Evolutionary conservation across 805 yeast species (phyloP).

Genomic region (Yarrowia hollandica): DNA sequence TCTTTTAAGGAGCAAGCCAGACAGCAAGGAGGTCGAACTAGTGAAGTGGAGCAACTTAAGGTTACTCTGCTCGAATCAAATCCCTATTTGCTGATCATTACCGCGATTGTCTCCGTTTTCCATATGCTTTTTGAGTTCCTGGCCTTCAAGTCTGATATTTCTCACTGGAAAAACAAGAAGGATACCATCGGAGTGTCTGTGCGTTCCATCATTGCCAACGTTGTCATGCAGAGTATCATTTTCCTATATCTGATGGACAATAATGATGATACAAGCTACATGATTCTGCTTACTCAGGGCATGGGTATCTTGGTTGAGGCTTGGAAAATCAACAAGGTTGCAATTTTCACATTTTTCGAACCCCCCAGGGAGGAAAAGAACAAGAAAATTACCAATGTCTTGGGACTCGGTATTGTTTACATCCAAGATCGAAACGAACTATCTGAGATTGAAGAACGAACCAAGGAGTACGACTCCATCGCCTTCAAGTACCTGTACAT

Average conservation of each 20-base stretch:
- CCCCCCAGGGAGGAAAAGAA: conserved; percentile 5
- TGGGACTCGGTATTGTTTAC: conserved; percentile 13
- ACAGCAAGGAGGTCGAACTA: conserved; percentile 37
- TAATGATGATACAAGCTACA: conserved; percentile 45
- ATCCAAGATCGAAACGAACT: conserved; percentile 43
- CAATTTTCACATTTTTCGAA: conserved; percentile 37
- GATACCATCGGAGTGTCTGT: conserved; percentile 46
- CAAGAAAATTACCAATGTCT: background rate
- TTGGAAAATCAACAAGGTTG: conserved; percentile 47
- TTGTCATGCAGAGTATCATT: conserved; percentile 46
- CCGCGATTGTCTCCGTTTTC: conserved; percentile 42
- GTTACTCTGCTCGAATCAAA: conserved; percentile 45
- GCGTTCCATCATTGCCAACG: conserved; percentile 45
- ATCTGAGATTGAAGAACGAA: conserved; percentile 44
- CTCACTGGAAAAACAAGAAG: conserved; percentile 46
- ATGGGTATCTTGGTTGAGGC: conserved; percentile 46
- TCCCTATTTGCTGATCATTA: conserved; percentile 42
- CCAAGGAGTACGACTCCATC: conserved; percentile 46
- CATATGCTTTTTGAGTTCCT: conserved; percentile 46
- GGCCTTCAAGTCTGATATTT: conserved; percentile 47
- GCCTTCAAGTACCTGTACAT: conserved; percentile 45
- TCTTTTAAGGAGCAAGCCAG: conserved; percentile 41
- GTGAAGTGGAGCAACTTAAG: conserved; percentile 44
- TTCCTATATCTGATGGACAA: conserved; percentile 45
- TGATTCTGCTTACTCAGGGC: conserved; percentile 45